phyloP scores from a whole-genome alignment of 2,329 filamentous ascomycete species.

The Coniochaeta sp. region DNA sequence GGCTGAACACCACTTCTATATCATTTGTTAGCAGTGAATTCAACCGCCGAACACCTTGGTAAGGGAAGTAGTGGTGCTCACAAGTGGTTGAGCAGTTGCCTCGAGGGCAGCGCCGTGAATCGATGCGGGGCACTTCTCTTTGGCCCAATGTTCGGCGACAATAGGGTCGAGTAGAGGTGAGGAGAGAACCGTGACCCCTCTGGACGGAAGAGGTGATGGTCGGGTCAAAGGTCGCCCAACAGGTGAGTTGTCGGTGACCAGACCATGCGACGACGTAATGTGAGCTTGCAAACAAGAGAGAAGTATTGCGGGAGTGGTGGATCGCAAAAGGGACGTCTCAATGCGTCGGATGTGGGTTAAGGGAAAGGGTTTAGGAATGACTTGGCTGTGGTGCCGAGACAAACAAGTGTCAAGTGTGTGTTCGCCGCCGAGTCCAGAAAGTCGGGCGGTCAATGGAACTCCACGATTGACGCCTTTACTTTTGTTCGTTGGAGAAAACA shows the following conservation, averaged over 20 bases:
- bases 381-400: background rate
- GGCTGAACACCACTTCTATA: background rate
- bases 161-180: too few relatives aligned
- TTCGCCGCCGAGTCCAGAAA: background rate
- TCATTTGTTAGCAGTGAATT: background rate
- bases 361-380: background rate
- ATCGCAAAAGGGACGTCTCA: background rate
- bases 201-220: background rate
- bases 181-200: too few relatives aligned
- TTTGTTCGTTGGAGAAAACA: background rate
- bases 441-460: background rate
- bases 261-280: slow-evolving; percentile 1
- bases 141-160: too few relatives aligned
- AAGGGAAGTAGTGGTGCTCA: background rate
- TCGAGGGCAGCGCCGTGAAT: background rate
- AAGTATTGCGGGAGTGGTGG: background rate
- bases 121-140: background rate
- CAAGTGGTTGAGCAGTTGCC: background rate
- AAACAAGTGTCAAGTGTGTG: too few relatives aligned
- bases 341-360: too few relatives aligned
- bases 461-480: background rate
- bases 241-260: background rate
- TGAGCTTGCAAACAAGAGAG: background rate
- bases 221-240: background rate
- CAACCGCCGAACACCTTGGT: too few relatives aligned